A percentile compares a stretch with the other conserved stretches of the same genome.
Evolutionary conservation across 163 green algal genomes (phyloP).

Genomic region (Chlorella variabilis): DNA sequence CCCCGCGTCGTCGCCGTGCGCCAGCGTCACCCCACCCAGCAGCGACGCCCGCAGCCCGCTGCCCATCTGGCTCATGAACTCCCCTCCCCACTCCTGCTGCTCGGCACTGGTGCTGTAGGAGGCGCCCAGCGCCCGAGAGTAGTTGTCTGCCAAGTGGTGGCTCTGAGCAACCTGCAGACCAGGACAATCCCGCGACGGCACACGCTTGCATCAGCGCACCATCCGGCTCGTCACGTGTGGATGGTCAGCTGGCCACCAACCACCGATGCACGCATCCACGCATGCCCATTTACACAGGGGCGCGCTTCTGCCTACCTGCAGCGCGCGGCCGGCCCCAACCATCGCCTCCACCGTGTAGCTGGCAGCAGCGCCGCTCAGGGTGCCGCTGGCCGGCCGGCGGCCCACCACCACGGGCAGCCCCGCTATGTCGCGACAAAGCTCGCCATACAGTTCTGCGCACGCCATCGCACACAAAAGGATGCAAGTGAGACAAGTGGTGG

Average conservation of each 20-base stretch:
- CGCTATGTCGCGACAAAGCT: slow-evolving; percentile 72
- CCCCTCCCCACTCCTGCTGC: not conserved
- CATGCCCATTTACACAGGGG: no score
- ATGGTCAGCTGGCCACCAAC: no score
- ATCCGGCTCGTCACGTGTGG: no score
- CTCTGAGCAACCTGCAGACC: slow-evolving; percentile 74
- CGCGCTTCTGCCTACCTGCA: slow-evolving; percentile 92
- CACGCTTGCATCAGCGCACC: no score
- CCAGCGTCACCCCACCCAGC: slow-evolving; percentile 95
- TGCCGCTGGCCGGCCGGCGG: slow-evolving; percentile 88
- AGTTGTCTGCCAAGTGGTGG: slow-evolving; percentile 98
- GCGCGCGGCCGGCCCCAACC: slow-evolving; percentile 92
- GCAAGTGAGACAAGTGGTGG: not conserved
- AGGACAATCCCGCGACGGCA: no score
- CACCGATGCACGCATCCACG: not conserved
- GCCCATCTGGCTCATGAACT: slow-evolving; percentile 27
- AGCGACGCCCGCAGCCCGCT: slow-evolving; percentile 50
- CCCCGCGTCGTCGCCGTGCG: slow-evolving; percentile 94
- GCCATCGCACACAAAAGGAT: no score
- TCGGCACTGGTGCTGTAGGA: not conserved
- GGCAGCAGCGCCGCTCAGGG: slow-evolving; percentile 89
- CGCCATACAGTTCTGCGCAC: slow-evolving; percentile 65
- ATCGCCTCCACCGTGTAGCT: slow-evolving; percentile 99
- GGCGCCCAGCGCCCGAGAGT: slow-evolving; percentile 75
- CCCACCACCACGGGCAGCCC: slow-evolving; percentile 94